These are phyloP conservation scores for Saccharomyces kudriavzevii DNA, from an alignment of 805 yeast genomes.

Conservation along the genomic window DNA sequence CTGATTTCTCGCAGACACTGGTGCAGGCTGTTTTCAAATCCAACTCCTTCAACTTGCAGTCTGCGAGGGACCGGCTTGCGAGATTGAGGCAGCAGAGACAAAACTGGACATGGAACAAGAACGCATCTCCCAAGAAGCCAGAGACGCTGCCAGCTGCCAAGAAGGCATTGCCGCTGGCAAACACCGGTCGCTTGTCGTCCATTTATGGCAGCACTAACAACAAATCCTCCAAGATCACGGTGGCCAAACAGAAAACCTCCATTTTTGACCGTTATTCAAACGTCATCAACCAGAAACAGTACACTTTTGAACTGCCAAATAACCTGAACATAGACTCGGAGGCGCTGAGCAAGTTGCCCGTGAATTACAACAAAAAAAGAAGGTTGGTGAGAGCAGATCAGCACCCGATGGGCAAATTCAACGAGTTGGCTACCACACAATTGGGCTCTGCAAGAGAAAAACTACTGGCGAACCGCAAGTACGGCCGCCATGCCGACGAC, in stretches of 20 bases:
- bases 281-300: conserved; percentile 18
- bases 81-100: conserved; percentile 23
- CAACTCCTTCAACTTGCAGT: conserved; percentile 30
- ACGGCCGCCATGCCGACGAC: conserved; percentile 5
- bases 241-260: conserved; percentile 31
- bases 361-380: conserved; percentile 28
- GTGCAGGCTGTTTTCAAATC: conserved; percentile 34
- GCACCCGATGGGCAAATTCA: conserved; percentile 10
- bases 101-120: conserved; percentile 14
- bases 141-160: neutral
- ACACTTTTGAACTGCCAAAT: conserved; percentile 1
- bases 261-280: conserved; percentile 33
- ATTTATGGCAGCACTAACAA: conserved; percentile 7
- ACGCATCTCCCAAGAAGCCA: neutral
- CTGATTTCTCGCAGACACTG: conserved; percentile 29
- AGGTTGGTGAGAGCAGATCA: conserved; percentile 35
- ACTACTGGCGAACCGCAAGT: conserved; percentile 18
- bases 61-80: conserved; percentile 29
- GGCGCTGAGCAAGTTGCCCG: neutral
- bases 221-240: conserved; percentile 31
- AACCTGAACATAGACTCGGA: neutral
- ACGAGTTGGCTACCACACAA: conserved; percentile 12
- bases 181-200: conserved; percentile 7
- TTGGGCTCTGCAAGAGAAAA: conserved; percentile 28
- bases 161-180: neutral